Evolutionary conservation across 441 rosid genomes (phyloP), one percentile per base, ranked within the genome.

Genomic region (Populus hybrid): DNA sequence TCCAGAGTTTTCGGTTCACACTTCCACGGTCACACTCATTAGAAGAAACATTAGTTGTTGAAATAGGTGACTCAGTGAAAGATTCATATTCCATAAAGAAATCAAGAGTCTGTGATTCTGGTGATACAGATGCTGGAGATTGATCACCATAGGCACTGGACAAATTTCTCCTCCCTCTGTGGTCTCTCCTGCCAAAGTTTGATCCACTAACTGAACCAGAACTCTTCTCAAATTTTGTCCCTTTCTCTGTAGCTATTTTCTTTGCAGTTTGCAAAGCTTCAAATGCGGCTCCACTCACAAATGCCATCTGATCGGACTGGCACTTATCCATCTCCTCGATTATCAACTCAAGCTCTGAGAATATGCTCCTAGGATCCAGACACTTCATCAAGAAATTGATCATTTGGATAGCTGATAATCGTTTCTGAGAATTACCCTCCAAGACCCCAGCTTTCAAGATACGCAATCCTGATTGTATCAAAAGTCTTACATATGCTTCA

Each of bases 311-410:
- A 85, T 97, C 98, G 24, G 88, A 87, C 78, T 88, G 90, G 75
- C 89, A 89, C 74, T 89, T 93, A 86, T 84, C 96, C 97, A 95
- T 92, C 87, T 92, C 98, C 74, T 83, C 84, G 12, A 83, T 82
- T 75, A 97, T 87, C 85, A 85, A 81, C 75, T 89, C 92, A 63
- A 91, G 83, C 87, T 90, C 95, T 0, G 98, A 92, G 83, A 21
- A 83, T 70, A 92, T 81, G 82, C 98, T 93, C 85, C 97, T 92
- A 23, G 89, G 90, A 80, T 97, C 91, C 84, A 97, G 73, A 77
- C 88, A 89, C 87, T 91, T 97, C 99, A 97, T 93, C 87, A 97
- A 82, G 86, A 90, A 97, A 81, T 90, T 93, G 69, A 97, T 89
- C 99, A 97, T 95, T 81, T 95, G 99, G 76, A 97, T 90, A 1